Conservation (phyloP, 352 stramenopile species). For the Nannochloropsis limnetica region DNA sequence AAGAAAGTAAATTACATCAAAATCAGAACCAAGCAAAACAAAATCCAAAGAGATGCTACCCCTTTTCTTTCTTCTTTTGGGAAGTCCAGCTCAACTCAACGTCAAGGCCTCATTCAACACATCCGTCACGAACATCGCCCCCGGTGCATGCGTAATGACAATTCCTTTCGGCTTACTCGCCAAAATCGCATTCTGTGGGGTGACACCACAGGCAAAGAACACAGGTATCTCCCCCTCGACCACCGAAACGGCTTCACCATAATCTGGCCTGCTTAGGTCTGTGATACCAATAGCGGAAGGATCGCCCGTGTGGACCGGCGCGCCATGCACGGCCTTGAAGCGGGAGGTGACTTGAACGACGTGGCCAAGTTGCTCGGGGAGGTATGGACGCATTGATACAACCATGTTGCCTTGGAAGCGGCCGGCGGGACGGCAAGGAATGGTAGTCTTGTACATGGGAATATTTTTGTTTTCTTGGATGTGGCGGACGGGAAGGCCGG, state of each 20-base stretch:
- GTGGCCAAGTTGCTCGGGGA: constrained; percentile 56
- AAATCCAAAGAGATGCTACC: neutral
- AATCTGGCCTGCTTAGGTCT: constrained; percentile 60
- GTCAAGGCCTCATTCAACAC: constrained; percentile 52
- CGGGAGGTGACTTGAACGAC: constrained; percentile 60
- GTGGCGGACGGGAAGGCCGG: constrained; percentile 59
- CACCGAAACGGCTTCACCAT: constrained; percentile 62
- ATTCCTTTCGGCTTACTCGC: constrained; percentile 56
- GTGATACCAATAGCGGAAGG: constrained; percentile 59
- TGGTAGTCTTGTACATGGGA: constrained; percentile 66
- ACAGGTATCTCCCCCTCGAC: constrained; percentile 62
- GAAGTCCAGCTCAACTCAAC: neutral
- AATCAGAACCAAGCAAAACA: no score
- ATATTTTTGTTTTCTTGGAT: constrained; percentile 64
- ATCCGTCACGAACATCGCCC: constrained; percentile 71
- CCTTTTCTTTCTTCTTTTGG: neutral
- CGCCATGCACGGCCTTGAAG: constrained; percentile 59
- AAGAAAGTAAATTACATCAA: no score
- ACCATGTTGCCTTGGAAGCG: constrained; percentile 62
- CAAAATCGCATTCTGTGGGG: constrained; percentile 64
- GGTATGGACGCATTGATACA: constrained; percentile 68
- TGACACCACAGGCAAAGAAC: constrained; percentile 72
- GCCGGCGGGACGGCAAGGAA: constrained; percentile 58
- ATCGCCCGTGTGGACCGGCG: constrained; percentile 60
- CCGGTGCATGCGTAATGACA: constrained; percentile 65